These are phyloP conservation scores for Termitomyces sp. DNA, from an alignment of 768 basidiomycete genomes.

Conservation along the genomic window DNA sequence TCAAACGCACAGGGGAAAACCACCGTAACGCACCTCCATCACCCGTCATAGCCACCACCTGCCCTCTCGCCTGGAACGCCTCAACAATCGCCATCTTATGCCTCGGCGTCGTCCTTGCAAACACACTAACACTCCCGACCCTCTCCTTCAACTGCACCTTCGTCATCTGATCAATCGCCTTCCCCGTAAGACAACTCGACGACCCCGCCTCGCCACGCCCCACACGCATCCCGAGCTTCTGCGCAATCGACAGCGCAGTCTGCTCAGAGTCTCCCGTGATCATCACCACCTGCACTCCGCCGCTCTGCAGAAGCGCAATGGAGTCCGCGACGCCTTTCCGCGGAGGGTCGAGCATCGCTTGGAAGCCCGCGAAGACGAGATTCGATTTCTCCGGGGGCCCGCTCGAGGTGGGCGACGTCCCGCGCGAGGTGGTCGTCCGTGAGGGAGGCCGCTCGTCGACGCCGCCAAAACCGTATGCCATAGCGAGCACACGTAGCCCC, in stretches of 20 bases:
- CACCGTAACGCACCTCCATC: conserved; percentile 67
- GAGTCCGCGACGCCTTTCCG: conserved; percentile 91
- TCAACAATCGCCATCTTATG: conserved; percentile 98
- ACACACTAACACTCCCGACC: conserved; percentile 79
- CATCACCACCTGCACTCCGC: conserved; percentile 96
- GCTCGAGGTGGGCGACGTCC: conserved; percentile 17
- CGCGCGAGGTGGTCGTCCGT: conserved; percentile 21
- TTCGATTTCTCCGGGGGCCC: conserved; percentile 36
- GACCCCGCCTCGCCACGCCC: conserved; percentile 32
- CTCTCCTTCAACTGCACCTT: conserved; percentile 77
- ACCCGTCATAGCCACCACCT: conserved; percentile 95
- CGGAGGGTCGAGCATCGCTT: conserved; percentile 94
- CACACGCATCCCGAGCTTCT: conserved; percentile 75
- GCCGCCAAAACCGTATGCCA: conserved; percentile 82
- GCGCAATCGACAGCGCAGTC: conserved; percentile 86
- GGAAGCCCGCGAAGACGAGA: conserved; percentile 87
- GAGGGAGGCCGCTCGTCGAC: conserved; percentile 30
- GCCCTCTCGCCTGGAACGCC: conserved; percentile 86
- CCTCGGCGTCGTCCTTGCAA: conserved; percentile 92
- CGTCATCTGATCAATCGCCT: conserved; percentile 79
- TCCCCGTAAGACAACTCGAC: conserved; percentile 68
- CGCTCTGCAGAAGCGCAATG: conserved; percentile 71
- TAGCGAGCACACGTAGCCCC: conserved; percentile 83
- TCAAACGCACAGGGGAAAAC: not conserved
- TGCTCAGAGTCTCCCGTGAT: conserved; percentile 94